These are phyloP conservation scores for Pyrrhoderma noxium DNA, from an alignment of 1,284 basidiomycete species.

Conservation along the genomic window DNA sequence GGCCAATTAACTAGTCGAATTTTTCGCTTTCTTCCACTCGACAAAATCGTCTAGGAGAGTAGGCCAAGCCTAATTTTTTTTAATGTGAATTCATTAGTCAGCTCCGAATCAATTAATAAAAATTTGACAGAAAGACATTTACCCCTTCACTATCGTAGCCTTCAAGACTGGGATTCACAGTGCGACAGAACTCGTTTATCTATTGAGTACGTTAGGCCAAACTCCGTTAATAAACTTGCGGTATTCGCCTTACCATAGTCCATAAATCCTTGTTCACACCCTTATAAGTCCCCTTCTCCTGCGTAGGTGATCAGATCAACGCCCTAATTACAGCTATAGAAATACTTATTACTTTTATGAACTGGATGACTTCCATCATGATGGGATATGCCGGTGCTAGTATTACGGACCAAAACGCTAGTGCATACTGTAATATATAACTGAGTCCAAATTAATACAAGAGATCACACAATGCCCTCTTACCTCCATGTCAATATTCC, in stretches of 20 bases:
- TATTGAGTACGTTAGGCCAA: slow-evolving; percentile 23
- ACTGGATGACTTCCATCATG: slow-evolving; percentile 52
- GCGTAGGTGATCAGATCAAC: slow-evolving; percentile 6
- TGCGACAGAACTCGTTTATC: slow-evolving; percentile 68
- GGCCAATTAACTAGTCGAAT: not conserved
- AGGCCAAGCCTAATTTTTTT: slow-evolving; percentile 64
- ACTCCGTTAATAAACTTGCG: not conserved
- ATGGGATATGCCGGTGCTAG: slow-evolving; percentile 56
- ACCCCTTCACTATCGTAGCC: slow-evolving; percentile 70
- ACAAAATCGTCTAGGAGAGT: slow-evolving; percentile 71
- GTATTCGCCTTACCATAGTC: slow-evolving; percentile 68
- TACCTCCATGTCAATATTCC: slow-evolving; percentile 76
- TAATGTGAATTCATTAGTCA: not conserved
- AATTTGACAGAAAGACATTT: slow-evolving; percentile 25
- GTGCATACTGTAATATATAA: slow-evolving; percentile 43
- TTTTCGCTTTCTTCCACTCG: slow-evolving; percentile 44
- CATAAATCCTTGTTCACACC: slow-evolving; percentile 78
- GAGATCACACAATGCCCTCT: slow-evolving; percentile 13
- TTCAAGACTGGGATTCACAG: slow-evolving; percentile 49
- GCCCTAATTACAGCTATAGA: not conserved
- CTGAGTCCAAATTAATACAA: not conserved
- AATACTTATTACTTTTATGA: slow-evolving; percentile 38
- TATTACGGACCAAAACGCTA: slow-evolving; percentile 67
- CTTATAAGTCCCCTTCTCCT: slow-evolving; percentile 61
- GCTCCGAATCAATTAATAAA: not conserved